Evolutionary conservation across 2,329 filamentous ascomycete species (phyloP), one percentile per base, ranked within the genome.

Genomic region (Emmonsia crescens): DNA sequence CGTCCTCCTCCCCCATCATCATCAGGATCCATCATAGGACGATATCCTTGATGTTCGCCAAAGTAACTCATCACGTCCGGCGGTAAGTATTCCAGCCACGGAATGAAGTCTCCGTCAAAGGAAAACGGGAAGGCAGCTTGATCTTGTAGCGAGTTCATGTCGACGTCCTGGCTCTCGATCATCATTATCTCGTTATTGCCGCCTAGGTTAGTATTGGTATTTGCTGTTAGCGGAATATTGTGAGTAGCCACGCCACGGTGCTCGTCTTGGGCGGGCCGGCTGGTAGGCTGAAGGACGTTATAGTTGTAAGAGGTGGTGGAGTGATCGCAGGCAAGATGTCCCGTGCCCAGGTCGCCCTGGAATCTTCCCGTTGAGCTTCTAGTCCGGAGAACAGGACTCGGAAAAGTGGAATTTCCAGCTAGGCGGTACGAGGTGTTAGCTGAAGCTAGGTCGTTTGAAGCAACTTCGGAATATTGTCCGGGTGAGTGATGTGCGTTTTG

Each of bases 161-260:
- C 88, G 40, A 93, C 84, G 65, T 92, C 88, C 65, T 89, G 88
- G 63, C 84, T 87, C 70, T 90, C 85, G 66, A 92, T 89, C 64
- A 88, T 85, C 75, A 91, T 87, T 55, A 70, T 65, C 76, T 75
- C 55, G 81, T 76, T 64, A 77, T 75, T 60, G 62, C 79, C 76
- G 4, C 75, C 75, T 55, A 79, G 73, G 31, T 55, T 33, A 33
- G 52, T 10, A 55, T 55, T 55, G 31, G 52, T n/a, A 38, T 55
- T n/a, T 55, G 5, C 31, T 21, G 21, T 55, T 5, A 21, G 31
- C 6, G 29, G 52, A 14, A 5, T 55, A 21, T 12, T 55, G n/a
- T 29, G 48, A 14, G 48, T 19, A 29, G 52, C 21, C 19, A 55
- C 14, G 10, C 5, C 31, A 55, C n/a, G 27, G 31, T 58, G 38